Evolutionary conservation across 495 filamentous ascomycete genomes (phyloP).

Genomic region (Aspergillus funiculosus): DNA sequence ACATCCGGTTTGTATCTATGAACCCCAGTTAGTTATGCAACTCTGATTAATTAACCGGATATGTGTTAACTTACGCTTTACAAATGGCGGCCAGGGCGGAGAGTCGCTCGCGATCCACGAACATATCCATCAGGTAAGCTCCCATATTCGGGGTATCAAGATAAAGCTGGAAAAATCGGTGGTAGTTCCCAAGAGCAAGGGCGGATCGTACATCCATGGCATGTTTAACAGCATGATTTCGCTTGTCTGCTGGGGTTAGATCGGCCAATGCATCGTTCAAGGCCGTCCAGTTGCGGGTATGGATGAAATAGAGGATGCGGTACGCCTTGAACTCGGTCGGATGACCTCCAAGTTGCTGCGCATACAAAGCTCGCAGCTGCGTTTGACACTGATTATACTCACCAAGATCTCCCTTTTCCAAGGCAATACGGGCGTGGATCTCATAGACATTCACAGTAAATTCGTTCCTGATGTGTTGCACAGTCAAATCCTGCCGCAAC

Average conservation of each 20-base stretch:
- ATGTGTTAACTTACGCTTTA: conserved; percentile 71
- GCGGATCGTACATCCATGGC: conserved; percentile 87
- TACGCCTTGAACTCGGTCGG: conserved; percentile 97
- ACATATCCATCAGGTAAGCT: conserved; percentile 98
- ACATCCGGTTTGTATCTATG: conserved; percentile 84
- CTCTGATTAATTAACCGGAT: neutral
- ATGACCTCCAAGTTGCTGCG: conserved; percentile 79
- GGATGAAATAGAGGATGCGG: conserved; percentile 99
- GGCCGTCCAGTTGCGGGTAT: conserved; percentile 96
- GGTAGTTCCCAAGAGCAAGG: conserved; percentile 89
- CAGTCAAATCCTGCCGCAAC: conserved; percentile 93
- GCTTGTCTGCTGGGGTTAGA: conserved; percentile 94
- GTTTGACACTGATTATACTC: conserved; percentile 99
- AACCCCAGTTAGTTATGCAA: neutral
- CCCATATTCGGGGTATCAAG: conserved; percentile 95
- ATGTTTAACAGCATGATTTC: conserved; percentile 77
- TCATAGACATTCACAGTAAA: conserved; percentile 96
- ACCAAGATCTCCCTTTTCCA: conserved; percentile 99
- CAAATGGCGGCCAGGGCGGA: conserved; percentile 84
- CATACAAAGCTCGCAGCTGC: conserved; percentile 86
- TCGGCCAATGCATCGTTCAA: conserved; percentile 97
- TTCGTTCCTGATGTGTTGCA: conserved; percentile 92
- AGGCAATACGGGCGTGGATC: conserved; percentile 92
- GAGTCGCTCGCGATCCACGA: conserved; percentile 87
- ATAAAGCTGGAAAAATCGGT: conserved; percentile 93